Percentiles rank a stretch among this genome's conserved stretches.
These are phyloP conservation scores for Schwanniomyces etchellsii DNA, from an alignment of 1,139 yeast genomes.

Conservation along the genomic window DNA sequence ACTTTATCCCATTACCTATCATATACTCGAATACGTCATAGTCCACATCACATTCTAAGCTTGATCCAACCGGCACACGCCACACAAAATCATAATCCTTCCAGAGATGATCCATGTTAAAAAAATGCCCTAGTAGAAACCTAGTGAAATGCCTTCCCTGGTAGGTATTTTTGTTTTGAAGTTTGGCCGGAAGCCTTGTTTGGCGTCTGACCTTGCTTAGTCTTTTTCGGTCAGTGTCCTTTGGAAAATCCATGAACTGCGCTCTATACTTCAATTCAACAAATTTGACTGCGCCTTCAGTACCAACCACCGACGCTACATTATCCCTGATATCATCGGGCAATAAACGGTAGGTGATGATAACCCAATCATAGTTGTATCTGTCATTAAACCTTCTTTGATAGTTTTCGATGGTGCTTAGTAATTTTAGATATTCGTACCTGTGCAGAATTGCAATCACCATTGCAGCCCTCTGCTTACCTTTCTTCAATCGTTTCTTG, in stretches of 20 bases:
- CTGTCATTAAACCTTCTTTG: slow-evolving; percentile 51
- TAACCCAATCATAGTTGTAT: slow-evolving; percentile 43
- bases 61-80: slow-evolving; percentile 90
- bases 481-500: slow-evolving; percentile 1
- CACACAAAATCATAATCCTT: slow-evolving; percentile 79
- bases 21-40: slow-evolving; percentile 79
- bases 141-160: slow-evolving; percentile 90
- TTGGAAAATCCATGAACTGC: slow-evolving; percentile 48
- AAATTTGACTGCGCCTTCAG: slow-evolving; percentile 38
- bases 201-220: slow-evolving; percentile 48
- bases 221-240: slow-evolving; percentile 51
- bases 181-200: slow-evolving; percentile 30
- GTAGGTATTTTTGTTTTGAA: slow-evolving; percentile 39
- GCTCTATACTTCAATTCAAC: slow-evolving; percentile 46
- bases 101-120: slow-evolving; percentile 71
- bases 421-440: slow-evolving; percentile 20
- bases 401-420: slow-evolving; percentile 52
- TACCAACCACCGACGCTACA: slow-evolving; percentile 31
- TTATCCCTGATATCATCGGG: slow-evolving; percentile 33
- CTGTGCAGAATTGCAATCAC: slow-evolving; percentile 5
- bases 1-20: slow-evolving; percentile 67
- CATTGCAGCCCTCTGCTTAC: slow-evolving; percentile 8
- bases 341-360: slow-evolving; percentile 39
- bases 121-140: slow-evolving; percentile 76
- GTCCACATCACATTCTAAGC: slow-evolving; percentile 71